Conservation (phyloP, 176 grass and related monocot genomes). For the Echinochloa phyllopogon region DNA sequence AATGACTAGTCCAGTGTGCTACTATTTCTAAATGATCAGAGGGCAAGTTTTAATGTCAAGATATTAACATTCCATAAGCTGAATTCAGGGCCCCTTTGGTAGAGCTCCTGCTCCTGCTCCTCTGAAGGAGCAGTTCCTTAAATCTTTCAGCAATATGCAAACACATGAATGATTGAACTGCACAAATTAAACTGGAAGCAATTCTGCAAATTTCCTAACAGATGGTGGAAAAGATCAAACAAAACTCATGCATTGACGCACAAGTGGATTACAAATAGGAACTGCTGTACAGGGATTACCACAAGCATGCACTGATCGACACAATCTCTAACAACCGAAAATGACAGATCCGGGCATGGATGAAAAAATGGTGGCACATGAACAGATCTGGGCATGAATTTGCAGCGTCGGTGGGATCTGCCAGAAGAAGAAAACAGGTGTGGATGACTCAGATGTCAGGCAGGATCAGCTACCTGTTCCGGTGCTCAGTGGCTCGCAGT, state of each 20-base stretch:
- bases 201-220: neutral
- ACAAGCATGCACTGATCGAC: neutral
- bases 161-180: neutral
- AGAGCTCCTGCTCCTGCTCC: neutral
- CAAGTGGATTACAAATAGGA: neutral
- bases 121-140: neutral
- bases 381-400: neutral
- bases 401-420: neutral
- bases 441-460: neutral
- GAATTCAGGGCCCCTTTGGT: neutral
- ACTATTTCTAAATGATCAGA: neutral
- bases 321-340: neutral
- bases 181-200: neutral
- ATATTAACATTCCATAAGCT: neutral
- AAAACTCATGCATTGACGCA: neutral
- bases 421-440: neutral
- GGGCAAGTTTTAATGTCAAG: neutral
- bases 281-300: neutral
- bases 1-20: neutral
- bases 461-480: neutral
- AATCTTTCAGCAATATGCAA: neutral
- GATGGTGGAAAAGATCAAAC: neutral
- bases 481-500: neutral
- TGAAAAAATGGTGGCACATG: neutral
- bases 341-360: neutral